Evolutionary conservation across 1,284 basidiomycete genomes (phyloP).

Genomic region (Microstroma glucosiphilum): DNA sequence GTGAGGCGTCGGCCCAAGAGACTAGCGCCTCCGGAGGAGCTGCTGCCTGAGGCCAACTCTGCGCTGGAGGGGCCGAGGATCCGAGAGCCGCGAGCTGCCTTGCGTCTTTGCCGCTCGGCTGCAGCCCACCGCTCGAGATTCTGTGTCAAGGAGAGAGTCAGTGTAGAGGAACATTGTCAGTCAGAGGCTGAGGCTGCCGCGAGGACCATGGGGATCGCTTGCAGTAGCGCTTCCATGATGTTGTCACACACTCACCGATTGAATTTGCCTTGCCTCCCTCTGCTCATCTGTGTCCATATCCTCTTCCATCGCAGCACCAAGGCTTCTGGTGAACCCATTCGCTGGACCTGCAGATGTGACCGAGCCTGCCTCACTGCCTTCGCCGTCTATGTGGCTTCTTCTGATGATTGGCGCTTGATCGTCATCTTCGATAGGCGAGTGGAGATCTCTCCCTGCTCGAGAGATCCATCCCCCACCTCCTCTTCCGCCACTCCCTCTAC

Average conservation of each 20-base stretch:
- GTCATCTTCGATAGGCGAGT: background rate
- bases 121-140: constrained; percentile 38
- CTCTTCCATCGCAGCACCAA: background rate
- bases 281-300: constrained; percentile 21
- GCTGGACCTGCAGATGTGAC: background rate
- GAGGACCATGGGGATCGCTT: background rate
- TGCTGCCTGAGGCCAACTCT: too few species aligned
- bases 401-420: background rate
- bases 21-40: background rate
- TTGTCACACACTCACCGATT: constrained; percentile 15
- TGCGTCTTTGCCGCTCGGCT: constrained; percentile 31
- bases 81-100: constrained; percentile 28
- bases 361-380: background rate
- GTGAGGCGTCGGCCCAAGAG: background rate
- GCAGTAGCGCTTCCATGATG: background rate
- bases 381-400: background rate
- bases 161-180: too few species aligned
- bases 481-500: too few species aligned
- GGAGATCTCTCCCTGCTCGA: background rate
- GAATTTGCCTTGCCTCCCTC: constrained; percentile 29
- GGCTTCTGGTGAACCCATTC: background rate
- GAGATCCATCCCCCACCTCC: background rate
- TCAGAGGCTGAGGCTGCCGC: too few species aligned
- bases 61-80: background rate
- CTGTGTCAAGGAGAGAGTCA: background rate